These are phyloP conservation scores for Cadophora malorum DNA, from an alignment of 2,329 filamentous ascomycete genomes.

Conservation along the genomic window DNA sequence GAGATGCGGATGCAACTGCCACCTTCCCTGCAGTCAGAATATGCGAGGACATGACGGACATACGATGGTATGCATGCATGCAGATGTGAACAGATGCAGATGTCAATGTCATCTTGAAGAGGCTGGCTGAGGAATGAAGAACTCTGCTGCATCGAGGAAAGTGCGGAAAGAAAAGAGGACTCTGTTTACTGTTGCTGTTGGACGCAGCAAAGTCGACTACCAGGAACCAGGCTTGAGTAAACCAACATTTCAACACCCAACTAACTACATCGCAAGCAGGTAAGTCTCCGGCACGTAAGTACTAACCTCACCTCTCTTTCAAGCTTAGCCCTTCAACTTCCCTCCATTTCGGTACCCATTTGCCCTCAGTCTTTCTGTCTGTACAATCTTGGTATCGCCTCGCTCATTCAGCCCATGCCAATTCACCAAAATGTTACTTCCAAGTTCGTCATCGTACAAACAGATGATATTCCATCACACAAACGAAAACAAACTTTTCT, in stretches of 20 bases:
- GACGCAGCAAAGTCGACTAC: too few relatives aligned
- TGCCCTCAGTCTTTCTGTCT: background rate
- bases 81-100: background rate
- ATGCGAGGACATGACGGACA: conserved; percentile 7
- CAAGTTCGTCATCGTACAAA: background rate
- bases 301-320: background rate
- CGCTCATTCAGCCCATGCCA: too few relatives aligned
- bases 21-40: background rate
- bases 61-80: background rate
- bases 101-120: background rate
- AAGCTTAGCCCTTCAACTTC: too few relatives aligned
- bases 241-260: background rate
- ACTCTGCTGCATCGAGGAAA: background rate
- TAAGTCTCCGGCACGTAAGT: background rate
- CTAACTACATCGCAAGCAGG: background rate
- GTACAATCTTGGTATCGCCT: too few relatives aligned
- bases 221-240: too few relatives aligned
- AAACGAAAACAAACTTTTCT: background rate
- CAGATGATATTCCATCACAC: background rate
- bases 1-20: background rate
- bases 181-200: too few relatives aligned
- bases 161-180: background rate
- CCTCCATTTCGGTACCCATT: background rate
- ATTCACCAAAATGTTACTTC: too few relatives aligned
- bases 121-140: conserved; percentile 10